Base-by-base conservation (phyloP, 805 yeast species). In the Saccharomycodes ludwigii region DNA sequence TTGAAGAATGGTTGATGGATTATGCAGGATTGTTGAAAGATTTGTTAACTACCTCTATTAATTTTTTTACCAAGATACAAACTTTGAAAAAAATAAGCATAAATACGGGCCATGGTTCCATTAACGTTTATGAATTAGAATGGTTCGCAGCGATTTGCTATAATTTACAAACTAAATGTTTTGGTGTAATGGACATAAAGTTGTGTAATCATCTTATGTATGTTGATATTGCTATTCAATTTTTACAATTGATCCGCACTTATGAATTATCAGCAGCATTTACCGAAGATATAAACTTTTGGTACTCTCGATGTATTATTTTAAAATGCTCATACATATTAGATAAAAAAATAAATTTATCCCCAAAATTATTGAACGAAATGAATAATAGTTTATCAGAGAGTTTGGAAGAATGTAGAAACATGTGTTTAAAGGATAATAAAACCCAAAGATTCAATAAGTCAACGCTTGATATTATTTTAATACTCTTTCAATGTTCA, bases 121-220 rank as follows among this genome's bases (percentile, higher is more conserved):
- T 55, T n/a, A 42, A 56, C 1, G 36, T 40, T 5, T 49, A 50
- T 27, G 68, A 63, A 27, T 38, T 58, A 14, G 63, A 56, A 38
- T 63, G 68, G 68, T 58, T 61, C 40, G 47, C 58, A 0, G 48
- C 64, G 2, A 48, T 48, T 5, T 41, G 59, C 1, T 60, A 54
- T 32, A 61, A 59, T 29, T 24, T 54, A 11, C 40, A 52, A 2
- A 42, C 50, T 6, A 44, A 44, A 20, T 54, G 58, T 30, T 28
- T 43, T 6, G 14, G 33, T 10, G 20, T 32, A 6, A 30, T 40
- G 15, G 40, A 49, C 7, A 26, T 34, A 5, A 21, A 38, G 7
- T 42, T 56, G 7, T 34, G 51, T n/a, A n/a, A n/a, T n/a, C n/a
- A n/a, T n/a, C n/a, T n/a, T n/a, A n/a, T n/a, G n/a, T n/a, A n/a